These are phyloP conservation scores for Hygrocybe coccinea DNA, from an alignment of 768 basidiomycete genomes.

Conservation along the genomic window DNA sequence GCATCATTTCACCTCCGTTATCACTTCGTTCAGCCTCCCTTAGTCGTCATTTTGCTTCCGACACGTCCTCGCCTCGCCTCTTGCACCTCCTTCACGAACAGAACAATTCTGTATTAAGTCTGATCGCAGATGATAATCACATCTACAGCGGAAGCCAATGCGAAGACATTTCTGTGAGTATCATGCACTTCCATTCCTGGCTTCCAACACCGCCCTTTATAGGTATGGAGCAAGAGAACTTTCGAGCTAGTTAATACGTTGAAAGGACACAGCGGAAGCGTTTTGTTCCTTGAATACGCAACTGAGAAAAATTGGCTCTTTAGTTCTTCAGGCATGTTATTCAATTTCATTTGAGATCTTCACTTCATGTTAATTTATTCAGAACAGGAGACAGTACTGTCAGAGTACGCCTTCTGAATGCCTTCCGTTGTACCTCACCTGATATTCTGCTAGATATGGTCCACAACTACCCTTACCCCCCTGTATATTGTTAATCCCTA, in stretches of 20 bases:
- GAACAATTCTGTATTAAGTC: constrained; percentile 65
- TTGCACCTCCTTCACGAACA: constrained; percentile 69
- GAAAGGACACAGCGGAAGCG: constrained; percentile 77
- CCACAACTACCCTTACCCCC: constrained; percentile 56
- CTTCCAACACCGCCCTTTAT: not conserved
- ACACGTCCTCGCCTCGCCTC: constrained; percentile 43
- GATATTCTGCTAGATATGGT: constrained; percentile 64
- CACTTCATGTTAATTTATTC: constrained; percentile 3
- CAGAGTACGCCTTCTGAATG: constrained; percentile 48
- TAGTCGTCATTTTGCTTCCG: constrained; percentile 48
- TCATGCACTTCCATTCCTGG: not conserved
- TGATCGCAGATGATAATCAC: constrained; percentile 65
- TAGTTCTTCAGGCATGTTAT: constrained; percentile 72
- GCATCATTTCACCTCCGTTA: not conserved
- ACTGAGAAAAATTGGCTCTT: constrained; percentile 79
- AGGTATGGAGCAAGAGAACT: constrained; percentile 84
- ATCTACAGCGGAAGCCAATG: constrained; percentile 84
- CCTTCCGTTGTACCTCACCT: not conserved
- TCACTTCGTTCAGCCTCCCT: constrained; percentile 45
- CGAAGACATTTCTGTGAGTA: constrained; percentile 65
- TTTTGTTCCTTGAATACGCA: constrained; percentile 74
- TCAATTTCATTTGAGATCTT: not conserved
- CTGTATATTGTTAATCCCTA: constrained; percentile 76
- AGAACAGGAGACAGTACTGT: constrained; percentile 79
- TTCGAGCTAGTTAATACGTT: constrained; percentile 66